Percentiles rank a stretch among this genome's conserved stretches.
Conservation (phyloP, 768 basidiomycete genomes). For the Termitomyces sp. region DNA sequence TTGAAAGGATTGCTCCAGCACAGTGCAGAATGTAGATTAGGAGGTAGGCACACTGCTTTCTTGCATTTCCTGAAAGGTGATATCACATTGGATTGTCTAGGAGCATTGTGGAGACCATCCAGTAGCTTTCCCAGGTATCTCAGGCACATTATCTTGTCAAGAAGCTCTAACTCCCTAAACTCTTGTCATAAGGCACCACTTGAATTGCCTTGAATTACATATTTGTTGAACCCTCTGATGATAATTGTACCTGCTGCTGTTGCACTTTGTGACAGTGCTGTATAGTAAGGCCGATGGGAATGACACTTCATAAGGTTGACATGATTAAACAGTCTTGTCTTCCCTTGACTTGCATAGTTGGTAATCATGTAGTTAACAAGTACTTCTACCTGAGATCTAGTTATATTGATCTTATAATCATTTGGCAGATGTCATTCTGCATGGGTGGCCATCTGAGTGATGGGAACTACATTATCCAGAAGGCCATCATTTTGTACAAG, state of each 20-base stretch:
- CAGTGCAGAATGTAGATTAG: not conserved
- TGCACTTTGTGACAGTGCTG: slow-evolving; percentile 23
- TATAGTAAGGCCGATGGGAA: slow-evolving; percentile 23
- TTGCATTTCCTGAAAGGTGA: too few relatives aligned
- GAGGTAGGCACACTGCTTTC: not conserved
- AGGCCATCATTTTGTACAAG: not conserved
- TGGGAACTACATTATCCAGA: not conserved
- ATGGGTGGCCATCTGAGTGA: not conserved
- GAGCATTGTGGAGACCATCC: not conserved
- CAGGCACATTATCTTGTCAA: slow-evolving; percentile 29
- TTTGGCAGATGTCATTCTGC: not conserved
- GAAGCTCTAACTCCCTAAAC: slow-evolving; percentile 29
- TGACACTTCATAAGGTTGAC: slow-evolving; percentile 4
- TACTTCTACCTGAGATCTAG: not conserved
- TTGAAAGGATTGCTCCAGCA: not conserved
- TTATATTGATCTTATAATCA: not conserved
- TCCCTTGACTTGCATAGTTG: slow-evolving; percentile 25
- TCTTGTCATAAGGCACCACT: slow-evolving; percentile 25
- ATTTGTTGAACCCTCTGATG: slow-evolving; percentile 19
- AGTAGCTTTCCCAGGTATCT: slow-evolving; percentile 15
- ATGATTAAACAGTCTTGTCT: slow-evolving; percentile 21
- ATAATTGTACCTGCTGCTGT: slow-evolving; percentile 26
- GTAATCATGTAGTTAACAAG: slow-evolving; percentile 18
- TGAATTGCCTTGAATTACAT: slow-evolving; percentile 21
- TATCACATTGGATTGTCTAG: not conserved